Base-by-base conservation (phyloP, 805 yeast species). In the Yarrowia sp. region DNA sequence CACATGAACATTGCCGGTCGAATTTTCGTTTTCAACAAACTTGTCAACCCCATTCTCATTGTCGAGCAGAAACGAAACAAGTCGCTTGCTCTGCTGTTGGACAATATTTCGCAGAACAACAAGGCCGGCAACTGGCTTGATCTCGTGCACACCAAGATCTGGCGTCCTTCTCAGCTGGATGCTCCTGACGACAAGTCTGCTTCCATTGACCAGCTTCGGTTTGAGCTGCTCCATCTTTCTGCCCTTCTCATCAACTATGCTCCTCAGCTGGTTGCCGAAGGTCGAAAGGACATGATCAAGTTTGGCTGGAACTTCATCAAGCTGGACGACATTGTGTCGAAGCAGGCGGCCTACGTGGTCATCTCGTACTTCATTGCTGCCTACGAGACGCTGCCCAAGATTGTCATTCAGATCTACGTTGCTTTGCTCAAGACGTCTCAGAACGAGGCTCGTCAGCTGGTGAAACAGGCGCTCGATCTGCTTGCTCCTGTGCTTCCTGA, bases 241-340 rank as follows among this genome's bases (percentile, higher is more conserved):
- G 87, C 97, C 0, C 79, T 89, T 53, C 79, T 95, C 53, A 85
- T 92, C 35, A 87, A 88, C 74, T 85, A 87, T 78, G 87, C 90
- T 0, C 87, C 97, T 0, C 77, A 79, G 0, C 78, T 82, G 11
- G 82, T 91, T 35, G 79, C 84, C 8, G 89, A 86, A 15, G 83
- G 85, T 72, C 83, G 90, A 52, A 94, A 92, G 75, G 97, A 92
- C 73, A 86, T 95, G 52, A 91, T 95, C 77, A 92, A 91, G 77
- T 95, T 92, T 79, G 90, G 92, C 73, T 95, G 99, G 99, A 90
- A 91, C 72, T 90, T 88, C 74, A 89, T 95, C 75, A 91, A 91
- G 73, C 80, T 93, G 41, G 98, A 93, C 71, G 99, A 95, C 75
- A 85, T 88, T 65, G 85, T 92, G 64, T 86, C 97, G 35, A 95